Percentiles rank a stretch among this genome's conserved stretches.
These are phyloP conservation scores for Aspergillus viridinutans DNA, from an alignment of 2,329 filamentous ascomycete species.

Conservation along the genomic window DNA sequence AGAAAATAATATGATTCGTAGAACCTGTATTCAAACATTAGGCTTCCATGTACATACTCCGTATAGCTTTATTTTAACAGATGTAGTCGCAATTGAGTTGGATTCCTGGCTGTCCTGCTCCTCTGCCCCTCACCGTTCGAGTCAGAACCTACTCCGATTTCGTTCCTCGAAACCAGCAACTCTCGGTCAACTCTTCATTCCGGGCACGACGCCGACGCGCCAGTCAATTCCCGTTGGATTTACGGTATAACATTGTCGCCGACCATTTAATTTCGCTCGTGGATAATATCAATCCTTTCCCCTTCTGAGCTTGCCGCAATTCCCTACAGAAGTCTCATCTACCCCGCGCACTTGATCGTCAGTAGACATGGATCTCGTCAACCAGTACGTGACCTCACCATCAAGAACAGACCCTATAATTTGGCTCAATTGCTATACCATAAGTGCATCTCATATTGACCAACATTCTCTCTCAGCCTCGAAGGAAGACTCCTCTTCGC, in stretches of 20 bases:
- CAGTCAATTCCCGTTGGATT: not conserved
- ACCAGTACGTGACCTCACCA: slow-evolving; percentile 48
- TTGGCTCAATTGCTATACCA: slow-evolving; percentile 1
- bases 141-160: not conserved
- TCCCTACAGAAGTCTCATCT: slow-evolving; percentile 5
- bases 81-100: not conserved
- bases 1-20: not conserved
- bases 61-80: not conserved
- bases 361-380: slow-evolving; percentile 56
- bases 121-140: not conserved
- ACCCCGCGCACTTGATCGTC: slow-evolving; percentile 20
- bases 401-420: not conserved
- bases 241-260: not conserved
- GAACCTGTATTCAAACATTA: not conserved
- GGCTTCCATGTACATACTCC: not conserved
- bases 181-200: not conserved
- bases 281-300: not conserved
- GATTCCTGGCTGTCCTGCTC: not conserved
- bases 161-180: not conserved
- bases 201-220: not conserved
- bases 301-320: not conserved
- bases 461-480: slow-evolving; percentile 57
- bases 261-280: not conserved
- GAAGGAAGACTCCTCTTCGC: slow-evolving; percentile 92
- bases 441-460: slow-evolving; percentile 5